phyloP scores from a whole-genome alignment of 192 early-diverging fungal species.

The Diversispora eburnea region DNA sequence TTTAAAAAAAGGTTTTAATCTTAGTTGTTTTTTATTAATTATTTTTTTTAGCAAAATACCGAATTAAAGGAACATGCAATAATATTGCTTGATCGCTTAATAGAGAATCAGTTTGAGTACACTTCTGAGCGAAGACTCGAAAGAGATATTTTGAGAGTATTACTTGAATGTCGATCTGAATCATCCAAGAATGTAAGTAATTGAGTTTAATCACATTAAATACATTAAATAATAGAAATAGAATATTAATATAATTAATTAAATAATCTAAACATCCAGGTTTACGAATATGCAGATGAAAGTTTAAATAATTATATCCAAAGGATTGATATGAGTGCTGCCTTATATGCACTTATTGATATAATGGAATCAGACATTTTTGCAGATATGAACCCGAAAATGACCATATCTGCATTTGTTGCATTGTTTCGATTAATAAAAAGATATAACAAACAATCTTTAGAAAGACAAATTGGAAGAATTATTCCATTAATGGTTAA shows the following conservation, averaged over 20 bases:
- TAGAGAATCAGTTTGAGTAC: constrained; percentile 17
- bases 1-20: neutral
- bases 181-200: constrained; percentile 14
- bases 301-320: constrained; percentile 15
- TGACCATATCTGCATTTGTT: constrained; percentile 18
- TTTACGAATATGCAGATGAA: constrained; percentile 13
- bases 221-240: neutral
- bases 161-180: constrained; percentile 24
- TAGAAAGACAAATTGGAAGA: constrained; percentile 26
- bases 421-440: constrained; percentile 19
- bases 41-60: neutral
- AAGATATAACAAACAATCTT: constrained; percentile 21
- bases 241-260: too few species aligned
- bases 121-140: neutral
- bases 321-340: constrained; percentile 9
- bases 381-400: neutral
- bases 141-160: constrained; percentile 12
- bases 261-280: neutral
- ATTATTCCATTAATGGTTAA: constrained; percentile 21
- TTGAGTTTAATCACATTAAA: too few species aligned
- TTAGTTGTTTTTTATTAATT: neutral
- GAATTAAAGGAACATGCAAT: constrained; percentile 19
- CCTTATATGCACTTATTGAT: constrained; percentile 25
- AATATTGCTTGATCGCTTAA: constrained; percentile 7
- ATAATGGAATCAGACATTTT: constrained; percentile 19